Evolutionary conservation across 257 asterid species (phyloP), one percentile per base, ranked within the genome.

Genomic region (Ballota nigra): DNA sequence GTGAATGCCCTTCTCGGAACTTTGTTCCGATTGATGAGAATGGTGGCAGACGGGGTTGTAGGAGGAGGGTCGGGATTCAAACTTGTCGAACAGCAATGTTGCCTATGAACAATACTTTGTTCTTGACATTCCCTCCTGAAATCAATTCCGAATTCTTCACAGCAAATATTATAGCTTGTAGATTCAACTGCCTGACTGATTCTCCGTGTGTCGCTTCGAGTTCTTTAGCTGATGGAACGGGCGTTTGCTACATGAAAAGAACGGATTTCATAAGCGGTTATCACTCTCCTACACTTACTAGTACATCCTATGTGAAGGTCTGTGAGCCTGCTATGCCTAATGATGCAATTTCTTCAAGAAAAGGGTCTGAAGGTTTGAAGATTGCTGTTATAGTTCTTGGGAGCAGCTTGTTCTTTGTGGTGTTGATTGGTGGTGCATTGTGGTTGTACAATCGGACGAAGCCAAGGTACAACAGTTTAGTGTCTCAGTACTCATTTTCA

Each of bases 191-290:
- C 68, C 88, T 88, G 6, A 13, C 57, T 2, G 82, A 78, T 36
- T 0, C 74, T 3, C 15, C 72, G 3, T 91, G 96, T 58, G 12
- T 82, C 2, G 96, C 92, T 24, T 86, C 96, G 24, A 85, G 89
- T 71, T 78, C 90, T 24, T 61, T 91, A 68, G 88, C 96, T 1
- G 95, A 90, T 38, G 97, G 97, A 19, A 79, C 96, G 0, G 94
- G 92, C 9, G 77, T 77, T 63, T 91, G 94, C 71, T 88, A 81
- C 61, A 78, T 83, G 81, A 91, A 91, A 53, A 53, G 57, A 43
- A 72, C 83, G 0, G 77, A 18, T 0, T 83, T 85, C 45, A 66
- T 87, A 23, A 86, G 97, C 47, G 92, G 87, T 5, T 87, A 88
- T 70, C 84, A 76, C 28, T 85, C 92, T 0, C 87, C 89, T 4